phyloP scores from a whole-genome alignment of 2,329 filamentous ascomycete genomes.

The Phialocephala subalpina region DNA sequence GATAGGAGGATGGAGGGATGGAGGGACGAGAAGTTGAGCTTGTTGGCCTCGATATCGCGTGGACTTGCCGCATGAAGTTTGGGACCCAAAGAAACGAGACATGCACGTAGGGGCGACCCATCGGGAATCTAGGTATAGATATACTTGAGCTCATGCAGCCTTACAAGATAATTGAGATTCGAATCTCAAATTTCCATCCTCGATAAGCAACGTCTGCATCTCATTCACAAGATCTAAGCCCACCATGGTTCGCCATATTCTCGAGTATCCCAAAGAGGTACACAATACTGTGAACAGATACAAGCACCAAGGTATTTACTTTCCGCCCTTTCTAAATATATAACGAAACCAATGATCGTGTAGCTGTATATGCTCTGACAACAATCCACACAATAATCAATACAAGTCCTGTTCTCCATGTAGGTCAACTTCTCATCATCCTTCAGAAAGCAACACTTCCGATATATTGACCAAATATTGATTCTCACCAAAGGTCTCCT shows the following conservation, averaged over 20 bases:
- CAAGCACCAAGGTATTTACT: slow-evolving; percentile 35
- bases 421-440: slow-evolving; percentile 9
- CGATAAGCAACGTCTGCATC: not conserved
- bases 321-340: not conserved
- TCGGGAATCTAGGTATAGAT: not conserved
- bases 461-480: not conserved
- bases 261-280: slow-evolving; percentile 37
- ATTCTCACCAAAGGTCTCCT: slow-evolving; percentile 14
- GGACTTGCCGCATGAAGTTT: slow-evolving; percentile 22
- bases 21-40: not conserved
- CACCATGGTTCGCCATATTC: slow-evolving; percentile 34
- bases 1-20: slow-evolving; percentile 4
- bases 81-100: too few species aligned
- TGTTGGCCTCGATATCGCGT: slow-evolving; percentile 14
- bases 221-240: not conserved
- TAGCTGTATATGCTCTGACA: slow-evolving; percentile 50
- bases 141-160: not conserved
- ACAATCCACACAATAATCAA: slow-evolving; percentile 82
- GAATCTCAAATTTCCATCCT: not conserved
- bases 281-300: slow-evolving; percentile 41
- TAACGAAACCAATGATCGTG: not conserved
- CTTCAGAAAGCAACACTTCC: not conserved
- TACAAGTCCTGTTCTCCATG: slow-evolving; percentile 68
- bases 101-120: not conserved
- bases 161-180: not conserved